phyloP scores from a whole-genome alignment of 441 rosid genomes.

The Lagerstroemia fauriei region DNA sequence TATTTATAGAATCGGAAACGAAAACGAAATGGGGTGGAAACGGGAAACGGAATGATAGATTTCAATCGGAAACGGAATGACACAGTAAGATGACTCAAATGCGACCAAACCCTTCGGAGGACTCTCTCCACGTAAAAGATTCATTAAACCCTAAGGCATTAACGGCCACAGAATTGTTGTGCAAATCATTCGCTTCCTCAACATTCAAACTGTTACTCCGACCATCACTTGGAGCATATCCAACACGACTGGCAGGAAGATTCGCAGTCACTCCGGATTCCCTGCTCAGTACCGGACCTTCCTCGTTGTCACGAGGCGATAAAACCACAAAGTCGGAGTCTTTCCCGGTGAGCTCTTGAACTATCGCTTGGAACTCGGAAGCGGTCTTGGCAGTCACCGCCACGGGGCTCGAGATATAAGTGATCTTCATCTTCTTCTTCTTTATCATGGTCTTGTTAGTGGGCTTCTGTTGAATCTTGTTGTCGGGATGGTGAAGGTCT shows the following conservation, averaged over 20 bases:
- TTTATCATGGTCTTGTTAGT: constrained; percentile 6
- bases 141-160: background rate
- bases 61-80: background rate
- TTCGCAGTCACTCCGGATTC: background rate
- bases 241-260: background rate
- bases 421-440: constrained; percentile 42
- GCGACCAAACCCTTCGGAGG: constrained; percentile 2
- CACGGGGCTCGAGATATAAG: constrained; percentile 47
- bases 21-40: too few species aligned
- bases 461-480: background rate
- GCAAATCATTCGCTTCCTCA: background rate
- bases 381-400: constrained; percentile 44
- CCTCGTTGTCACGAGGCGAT: background rate
- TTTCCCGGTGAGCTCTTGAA: constrained; percentile 54
- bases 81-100: background rate
- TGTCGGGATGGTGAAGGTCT: background rate
- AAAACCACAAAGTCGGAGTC: constrained; percentile 25
- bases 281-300: background rate
- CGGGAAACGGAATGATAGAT: too few species aligned
- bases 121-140: background rate
- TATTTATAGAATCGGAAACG: too few species aligned
- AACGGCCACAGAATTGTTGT: background rate
- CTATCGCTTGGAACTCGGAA: constrained; percentile 48
- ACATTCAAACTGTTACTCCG: too few species aligned
- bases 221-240: background rate